Evolutionary conservation across 441 rosid genomes (phyloP), one percentile per base, ranked within the genome.

Genomic region (Isatis lusitanica): DNA sequence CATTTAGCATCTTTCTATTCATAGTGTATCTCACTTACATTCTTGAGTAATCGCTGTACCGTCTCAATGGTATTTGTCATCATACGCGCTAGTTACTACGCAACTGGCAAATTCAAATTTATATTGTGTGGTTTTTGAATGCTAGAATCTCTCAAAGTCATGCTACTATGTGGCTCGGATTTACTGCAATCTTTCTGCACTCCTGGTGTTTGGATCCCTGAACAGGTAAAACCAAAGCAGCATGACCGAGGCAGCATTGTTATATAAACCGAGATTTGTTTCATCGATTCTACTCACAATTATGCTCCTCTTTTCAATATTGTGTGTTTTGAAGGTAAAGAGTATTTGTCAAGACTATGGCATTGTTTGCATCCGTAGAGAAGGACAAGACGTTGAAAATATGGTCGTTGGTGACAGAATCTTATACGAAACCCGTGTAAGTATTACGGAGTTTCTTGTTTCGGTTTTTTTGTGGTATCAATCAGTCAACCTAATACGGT

Each of bases 91-190:
- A 36, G 15, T 50, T 12, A 62, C n/a, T 66, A 68, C 5, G 43
- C 7, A 38, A 16, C 44, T 50, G 43, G 30, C 13, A 58, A 50
- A 28, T 63, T 56, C 39, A 40, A n/a, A 24, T 26, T 62, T 35
- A 5, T 35, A 31, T 2, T 73, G 10, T 48, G 33, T 44, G 7
- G 65, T 55, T 78, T 26, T 38, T 6, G 69, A 11, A 57, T 79
- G 70, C 70, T 75, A 91, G 98, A 72, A 64, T 82, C 89, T 80
- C 87, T 88, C 30, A 86, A 74, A 78, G 85, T 91, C 80, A 87
- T 93, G 97, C 88, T 95, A 64, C 73, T 95, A 26, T 91, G 99
- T 72, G 98, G 97, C 83, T 91, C 98, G 78, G 99, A 93, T 82
- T 83, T 93, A 69, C 83, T 92, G 30, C 82, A 88, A 71, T 91